These are phyloP conservation scores for Ceratocystis alfenasii DNA, from an alignment of 2,329 filamentous ascomycete genomes.

Conservation along the genomic window DNA sequence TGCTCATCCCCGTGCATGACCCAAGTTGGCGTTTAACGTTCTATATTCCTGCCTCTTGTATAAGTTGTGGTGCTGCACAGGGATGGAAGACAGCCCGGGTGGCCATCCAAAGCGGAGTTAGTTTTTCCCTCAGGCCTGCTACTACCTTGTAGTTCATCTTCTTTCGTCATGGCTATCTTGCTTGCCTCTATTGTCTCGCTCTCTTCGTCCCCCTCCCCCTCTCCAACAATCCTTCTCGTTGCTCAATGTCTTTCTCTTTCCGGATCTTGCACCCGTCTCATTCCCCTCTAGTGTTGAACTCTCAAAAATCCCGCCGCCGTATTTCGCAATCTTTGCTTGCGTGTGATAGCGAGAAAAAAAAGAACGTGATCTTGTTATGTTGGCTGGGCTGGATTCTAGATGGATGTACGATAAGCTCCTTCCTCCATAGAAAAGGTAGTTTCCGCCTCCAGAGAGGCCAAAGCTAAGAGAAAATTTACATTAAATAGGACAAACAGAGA, in stretches of 20 bases:
- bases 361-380: background rate
- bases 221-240: too few species aligned
- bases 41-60: background rate
- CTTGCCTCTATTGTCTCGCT: conserved; percentile 12
- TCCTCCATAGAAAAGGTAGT: background rate
- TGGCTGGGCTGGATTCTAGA: background rate
- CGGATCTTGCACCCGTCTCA: background rate
- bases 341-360: background rate
- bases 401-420: background rate
- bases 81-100: background rate
- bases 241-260: background rate
- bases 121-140: background rate
- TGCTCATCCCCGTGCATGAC: background rate
- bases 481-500: background rate
- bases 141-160: background rate
- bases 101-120: background rate
- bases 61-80: background rate
- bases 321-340: background rate
- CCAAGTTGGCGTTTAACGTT: background rate
- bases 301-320: background rate
- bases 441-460: background rate
- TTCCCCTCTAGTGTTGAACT: too few species aligned
- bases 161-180: background rate
- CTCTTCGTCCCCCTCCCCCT: conserved; percentile 14
- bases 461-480: background rate